These are phyloP conservation scores for Aspergillus baeticus DNA, from an alignment of 495 filamentous ascomycete genomes.

Conservation along the genomic window DNA sequence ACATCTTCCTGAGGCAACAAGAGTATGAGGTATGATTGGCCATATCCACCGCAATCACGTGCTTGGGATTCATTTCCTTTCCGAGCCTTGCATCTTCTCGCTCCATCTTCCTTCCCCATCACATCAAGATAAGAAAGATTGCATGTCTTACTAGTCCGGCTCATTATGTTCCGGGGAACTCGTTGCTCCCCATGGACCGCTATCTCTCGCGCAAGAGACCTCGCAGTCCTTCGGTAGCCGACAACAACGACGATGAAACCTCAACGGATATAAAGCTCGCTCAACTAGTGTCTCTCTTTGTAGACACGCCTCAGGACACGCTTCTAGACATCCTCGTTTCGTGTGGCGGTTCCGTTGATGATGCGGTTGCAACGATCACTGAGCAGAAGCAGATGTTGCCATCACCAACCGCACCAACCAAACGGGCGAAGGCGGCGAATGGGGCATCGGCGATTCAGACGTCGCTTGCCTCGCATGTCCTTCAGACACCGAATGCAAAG, in stretches of 20 bases:
- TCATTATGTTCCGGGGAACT: not conserved
- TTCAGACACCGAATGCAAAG: slow-evolving; percentile 12
- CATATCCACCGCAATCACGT: no score
- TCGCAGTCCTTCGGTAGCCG: slow-evolving; percentile 21
- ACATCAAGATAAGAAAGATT: no score
- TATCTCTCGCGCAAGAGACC: slow-evolving; percentile 55
- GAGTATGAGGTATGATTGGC: no score
- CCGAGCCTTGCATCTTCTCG: no score
- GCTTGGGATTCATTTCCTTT: no score
- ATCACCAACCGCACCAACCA: slow-evolving; percentile 25
- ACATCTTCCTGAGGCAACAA: no score
- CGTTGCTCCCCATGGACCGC: slow-evolving; percentile 48
- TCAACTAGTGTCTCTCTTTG: slow-evolving; percentile 73
- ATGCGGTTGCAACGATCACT: slow-evolving; percentile 53
- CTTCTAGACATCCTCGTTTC: slow-evolving; percentile 78
- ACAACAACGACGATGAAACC: slow-evolving; percentile 46
- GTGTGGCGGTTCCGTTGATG: slow-evolving; percentile 71
- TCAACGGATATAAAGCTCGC: slow-evolving; percentile 89
- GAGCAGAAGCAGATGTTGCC: slow-evolving; percentile 21
- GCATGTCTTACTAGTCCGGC: not conserved
- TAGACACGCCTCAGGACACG: slow-evolving; percentile 56
- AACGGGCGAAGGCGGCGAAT: slow-evolving; percentile 16
- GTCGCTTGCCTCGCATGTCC: slow-evolving; percentile 48
- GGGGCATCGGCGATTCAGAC: slow-evolving; percentile 32
- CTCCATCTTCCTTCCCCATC: no score